These are phyloP conservation scores for Aphanomyces stellatus DNA, from an alignment of 352 stramenopile species.

Conservation along the genomic window DNA sequence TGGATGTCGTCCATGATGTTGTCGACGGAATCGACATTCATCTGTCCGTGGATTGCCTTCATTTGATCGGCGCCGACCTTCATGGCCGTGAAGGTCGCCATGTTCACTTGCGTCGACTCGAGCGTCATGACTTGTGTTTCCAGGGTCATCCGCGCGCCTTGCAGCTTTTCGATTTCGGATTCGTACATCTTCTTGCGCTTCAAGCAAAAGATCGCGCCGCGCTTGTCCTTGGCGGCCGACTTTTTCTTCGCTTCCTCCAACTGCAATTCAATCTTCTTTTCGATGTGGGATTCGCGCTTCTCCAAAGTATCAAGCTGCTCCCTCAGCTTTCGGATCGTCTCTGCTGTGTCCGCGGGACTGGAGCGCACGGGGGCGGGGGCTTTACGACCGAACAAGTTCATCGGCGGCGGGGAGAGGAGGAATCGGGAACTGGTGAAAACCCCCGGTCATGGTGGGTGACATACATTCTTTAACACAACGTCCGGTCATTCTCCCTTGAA, in stretches of 20 bases:
- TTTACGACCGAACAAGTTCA: slow-evolving; percentile 86
- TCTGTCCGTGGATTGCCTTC: slow-evolving; percentile 91
- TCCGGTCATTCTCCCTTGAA: not conserved
- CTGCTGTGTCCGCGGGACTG: slow-evolving; percentile 56
- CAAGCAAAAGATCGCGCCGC: slow-evolving; percentile 94
- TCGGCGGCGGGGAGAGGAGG: slow-evolving; percentile 17
- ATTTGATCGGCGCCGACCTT: slow-evolving; percentile 88
- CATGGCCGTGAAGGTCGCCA: slow-evolving; percentile 95
- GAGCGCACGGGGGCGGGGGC: slow-evolving; percentile 41
- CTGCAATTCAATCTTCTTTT: slow-evolving; percentile 94
- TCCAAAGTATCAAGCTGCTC: slow-evolving; percentile 87
- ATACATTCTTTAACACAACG: slow-evolving; percentile 6
- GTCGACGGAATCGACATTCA: slow-evolving; percentile 96
- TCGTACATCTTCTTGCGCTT: slow-evolving; percentile 99
- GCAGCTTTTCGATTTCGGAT: slow-evolving; percentile 96
- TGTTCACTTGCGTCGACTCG: slow-evolving; percentile 91
- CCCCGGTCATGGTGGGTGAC: not conserved
- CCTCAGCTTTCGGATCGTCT: slow-evolving; percentile 87
- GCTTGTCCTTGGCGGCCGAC: slow-evolving; percentile 95
- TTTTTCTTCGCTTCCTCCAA: slow-evolving; percentile 94
- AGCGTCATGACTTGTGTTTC: slow-evolving; percentile 90
- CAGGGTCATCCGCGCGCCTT: slow-evolving; percentile 94
- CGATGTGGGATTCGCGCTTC: slow-evolving; percentile 93
- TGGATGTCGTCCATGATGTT: slow-evolving; percentile 98
- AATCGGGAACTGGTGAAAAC: slow-evolving; percentile 4